Percentiles rank a stretch among this genome's conserved stretches.
Conservation (phyloP, 352 stramenopile genomes). For the Hyaloperonospora brassicae region DNA sequence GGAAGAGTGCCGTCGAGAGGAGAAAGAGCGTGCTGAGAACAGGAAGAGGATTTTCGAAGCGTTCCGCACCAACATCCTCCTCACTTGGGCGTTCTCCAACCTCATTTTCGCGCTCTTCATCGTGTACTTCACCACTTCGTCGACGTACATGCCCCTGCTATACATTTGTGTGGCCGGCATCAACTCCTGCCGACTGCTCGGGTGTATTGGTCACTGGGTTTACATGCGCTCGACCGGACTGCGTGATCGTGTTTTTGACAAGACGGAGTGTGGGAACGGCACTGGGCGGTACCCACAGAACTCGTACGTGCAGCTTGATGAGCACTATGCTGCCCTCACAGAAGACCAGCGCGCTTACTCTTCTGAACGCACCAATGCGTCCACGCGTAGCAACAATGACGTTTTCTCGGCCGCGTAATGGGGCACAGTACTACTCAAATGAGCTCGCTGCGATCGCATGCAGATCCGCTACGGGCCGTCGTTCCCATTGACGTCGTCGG, state of each 20-base stretch:
- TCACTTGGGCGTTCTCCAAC: slow-evolving; percentile 78
- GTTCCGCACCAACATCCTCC: slow-evolving; percentile 77
- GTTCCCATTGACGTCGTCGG: not conserved
- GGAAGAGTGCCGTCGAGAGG: slow-evolving; percentile 60
- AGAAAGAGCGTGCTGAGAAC: slow-evolving; percentile 44
- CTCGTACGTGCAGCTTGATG: slow-evolving; percentile 55
- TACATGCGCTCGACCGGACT: slow-evolving; percentile 51
- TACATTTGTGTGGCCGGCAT: slow-evolving; percentile 64
- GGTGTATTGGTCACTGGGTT: slow-evolving; percentile 62
- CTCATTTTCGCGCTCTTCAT: slow-evolving; percentile 71
- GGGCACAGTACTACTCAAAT: not conserved
- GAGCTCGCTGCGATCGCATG: slow-evolving; percentile 5
- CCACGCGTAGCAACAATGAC: slow-evolving; percentile 23
- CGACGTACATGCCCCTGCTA: slow-evolving; percentile 56
- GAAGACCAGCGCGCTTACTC: slow-evolving; percentile 55
- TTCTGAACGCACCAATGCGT: slow-evolving; percentile 34
- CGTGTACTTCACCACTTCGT: slow-evolving; percentile 51
- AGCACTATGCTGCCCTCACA: slow-evolving; percentile 61
- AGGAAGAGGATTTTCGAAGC: slow-evolving; percentile 75
- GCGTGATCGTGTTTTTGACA: slow-evolving; percentile 37
- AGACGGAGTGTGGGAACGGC: slow-evolving; percentile 48
- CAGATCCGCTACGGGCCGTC: slow-evolving; percentile 12
- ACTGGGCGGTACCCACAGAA: slow-evolving; percentile 40
- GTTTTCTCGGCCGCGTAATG: slow-evolving; percentile 23
- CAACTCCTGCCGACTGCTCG: slow-evolving; percentile 57